A percentile compares a stretch with the other conserved stretches of the same genome.
Evolutionary conservation across 163 green algal genomes (phyloP).

Genomic region (Volvox carteri): DNA sequence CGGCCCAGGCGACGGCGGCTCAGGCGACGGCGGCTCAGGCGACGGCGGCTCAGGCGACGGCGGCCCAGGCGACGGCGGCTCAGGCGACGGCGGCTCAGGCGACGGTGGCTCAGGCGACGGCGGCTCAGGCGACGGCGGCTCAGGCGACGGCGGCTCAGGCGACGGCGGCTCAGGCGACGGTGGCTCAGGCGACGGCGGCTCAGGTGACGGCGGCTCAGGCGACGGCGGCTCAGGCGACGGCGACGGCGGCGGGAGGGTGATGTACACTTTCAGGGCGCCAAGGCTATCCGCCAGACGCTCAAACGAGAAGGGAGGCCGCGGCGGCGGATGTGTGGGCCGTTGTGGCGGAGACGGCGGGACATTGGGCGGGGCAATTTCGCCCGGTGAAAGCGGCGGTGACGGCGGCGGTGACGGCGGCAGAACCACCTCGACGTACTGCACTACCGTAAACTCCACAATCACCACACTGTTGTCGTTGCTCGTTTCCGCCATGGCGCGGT

Average conservation of each 20-base stretch:
- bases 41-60: too few relatives aligned
- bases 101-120: too few relatives aligned
- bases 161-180: too few relatives aligned
- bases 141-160: too few relatives aligned
- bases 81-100: too few relatives aligned
- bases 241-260: not conserved
- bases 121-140: too few relatives aligned
- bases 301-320: not conserved
- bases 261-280: not conserved
- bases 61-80: too few relatives aligned
- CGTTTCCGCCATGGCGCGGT: not conserved
- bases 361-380: not conserved
- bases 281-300: not conserved
- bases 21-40: too few relatives aligned
- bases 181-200: too few relatives aligned
- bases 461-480: not conserved
- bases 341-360: not conserved
- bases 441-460: conserved; percentile 17
- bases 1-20: too few relatives aligned
- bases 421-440: not conserved
- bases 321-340: not conserved
- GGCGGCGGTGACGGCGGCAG: conserved; percentile 17
- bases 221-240: too few relatives aligned
- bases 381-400: conserved; percentile 9
- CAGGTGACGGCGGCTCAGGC: too few relatives aligned